Evolutionary conservation across 768 basidiomycete genomes (phyloP), one percentile per base, ranked within the genome.

Genomic region (Psilocybe cubensis): DNA sequence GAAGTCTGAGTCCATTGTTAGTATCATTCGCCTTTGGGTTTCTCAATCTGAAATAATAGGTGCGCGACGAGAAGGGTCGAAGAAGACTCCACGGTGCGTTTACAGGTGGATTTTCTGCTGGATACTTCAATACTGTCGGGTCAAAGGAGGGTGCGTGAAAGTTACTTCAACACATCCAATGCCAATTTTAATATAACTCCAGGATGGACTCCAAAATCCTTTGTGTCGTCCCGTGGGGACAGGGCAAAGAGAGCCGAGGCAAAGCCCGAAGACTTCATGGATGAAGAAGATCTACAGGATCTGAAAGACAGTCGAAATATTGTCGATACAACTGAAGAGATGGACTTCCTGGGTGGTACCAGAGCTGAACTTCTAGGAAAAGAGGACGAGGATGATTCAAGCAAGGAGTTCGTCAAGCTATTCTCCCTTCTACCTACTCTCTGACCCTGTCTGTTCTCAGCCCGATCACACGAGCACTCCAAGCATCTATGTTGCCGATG

Each of bases 51-150:
- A 31, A 64, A 46, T 25, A 18, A 47, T 47, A 94, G 91, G 93
- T 94, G 10, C 82, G 91, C 63, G 96, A 98, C 75, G 96, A 98
- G 74, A 86, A 97, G 68, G 94, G 95, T 28, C 83, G 96, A 43
- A 77, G 94, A 62, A 79, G 97, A 55, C 76, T 99, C n/a, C 97
- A 99, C 69, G 97, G 97, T 3, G 97, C 97, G 3, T 99, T 98
- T 76, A 98, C 96, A 0, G 97, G 97, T 21, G 97, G 97, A 10
- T 99, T 94, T 80, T 94, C 92, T 53, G 97, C 97, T 24, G 96
- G 96, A 0, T 98, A 98, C 75, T 98, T 89, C 78, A 98, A 98
- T 72, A 83, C 89, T 1, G 96, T 96, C 33, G 97, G 97, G 1
- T 95, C 92, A 5, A 94, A 96, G 72, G 96, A 98, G 83, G 96